A percentile compares a stretch with the other conserved stretches of the same genome.
Conservation (phyloP, 1,139 yeast genomes). For the Eremothecium coryli region DNA sequence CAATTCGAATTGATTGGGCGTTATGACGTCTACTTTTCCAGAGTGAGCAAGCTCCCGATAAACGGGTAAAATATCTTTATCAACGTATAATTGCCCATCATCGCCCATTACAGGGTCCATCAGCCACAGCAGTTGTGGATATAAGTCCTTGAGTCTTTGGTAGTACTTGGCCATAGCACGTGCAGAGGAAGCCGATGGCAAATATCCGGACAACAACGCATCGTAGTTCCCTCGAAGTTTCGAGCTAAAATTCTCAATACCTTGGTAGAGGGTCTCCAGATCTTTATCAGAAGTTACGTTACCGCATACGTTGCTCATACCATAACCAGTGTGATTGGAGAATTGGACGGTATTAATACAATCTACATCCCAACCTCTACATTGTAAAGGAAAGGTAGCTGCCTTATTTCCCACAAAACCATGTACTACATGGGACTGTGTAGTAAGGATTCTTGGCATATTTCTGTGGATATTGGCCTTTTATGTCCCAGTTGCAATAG, state of each 20-base stretch:
- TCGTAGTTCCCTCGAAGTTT: constrained; percentile 32
- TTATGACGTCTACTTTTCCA: constrained; percentile 45
- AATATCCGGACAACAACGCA: constrained; percentile 50
- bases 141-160: constrained; percentile 17
- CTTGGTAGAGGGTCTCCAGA: constrained; percentile 29
- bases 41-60: constrained; percentile 39
- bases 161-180: constrained; percentile 30
- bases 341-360: constrained; percentile 53
- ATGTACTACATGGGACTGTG: constrained; percentile 62
- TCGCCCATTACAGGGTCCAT: constrained; percentile 76
- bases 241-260: constrained; percentile 25
- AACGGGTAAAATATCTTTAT: constrained; percentile 43
- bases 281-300: constrained; percentile 25
- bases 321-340: constrained; percentile 64
- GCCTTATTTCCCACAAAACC: constrained; percentile 63
- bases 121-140: constrained; percentile 34
- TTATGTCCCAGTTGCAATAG: too few species aligned
- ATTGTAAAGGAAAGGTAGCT: constrained; percentile 54
- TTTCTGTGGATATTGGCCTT: too few species aligned
- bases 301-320: constrained; percentile 36
- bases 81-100: constrained; percentile 58
- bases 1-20: constrained; percentile 69
- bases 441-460: constrained; percentile 28
- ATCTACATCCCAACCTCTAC: constrained; percentile 61
- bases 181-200: constrained; percentile 42